Conservation (phyloP, 2,329 filamentous ascomycete species). For the Talaromyces verruculosus region DNA sequence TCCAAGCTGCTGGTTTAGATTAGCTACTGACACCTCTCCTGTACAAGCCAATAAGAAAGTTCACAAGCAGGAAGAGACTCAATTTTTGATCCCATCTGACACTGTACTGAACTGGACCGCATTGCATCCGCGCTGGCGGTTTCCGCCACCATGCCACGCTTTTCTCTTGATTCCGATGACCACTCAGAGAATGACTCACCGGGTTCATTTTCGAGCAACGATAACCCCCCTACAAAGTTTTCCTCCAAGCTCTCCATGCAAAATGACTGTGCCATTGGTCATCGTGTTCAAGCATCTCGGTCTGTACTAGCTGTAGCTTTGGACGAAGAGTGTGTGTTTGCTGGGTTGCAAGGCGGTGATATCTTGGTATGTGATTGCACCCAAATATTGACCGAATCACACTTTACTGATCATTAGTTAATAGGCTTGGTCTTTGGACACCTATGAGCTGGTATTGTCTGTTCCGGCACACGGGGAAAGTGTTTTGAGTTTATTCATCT, state of each 20-base stretch:
- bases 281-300: conserved; percentile 43
- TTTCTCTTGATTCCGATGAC: conserved; percentile 38
- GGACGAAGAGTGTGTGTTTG: conserved; percentile 78
- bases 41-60: conserved; percentile 1
- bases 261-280: conserved; percentile 42
- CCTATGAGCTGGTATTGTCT: conserved; percentile 74
- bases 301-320: conserved; percentile 72
- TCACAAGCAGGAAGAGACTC: background rate
- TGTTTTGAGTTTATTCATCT: conserved; percentile 80
- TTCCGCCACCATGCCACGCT: conserved; percentile 30
- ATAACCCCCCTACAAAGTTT: conserved; percentile 18
- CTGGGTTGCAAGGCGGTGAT: conserved; percentile 89
- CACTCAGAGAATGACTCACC: conserved; percentile 39
- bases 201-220: conserved; percentile 35
- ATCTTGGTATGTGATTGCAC: conserved; percentile 61
- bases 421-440: conserved; percentile 79
- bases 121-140: conserved; percentile 3
- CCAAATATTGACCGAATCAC: background rate
- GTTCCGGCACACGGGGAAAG: conserved; percentile 90
- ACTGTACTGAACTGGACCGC: background rate
- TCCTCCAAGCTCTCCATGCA: conserved; percentile 24
- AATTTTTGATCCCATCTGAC: background rate
- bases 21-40: conserved; percentile 1
- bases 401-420: background rate
- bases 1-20: background rate